Base-by-base conservation (phyloP, 805 yeast species). In the Zygoascus tannicola region DNA sequence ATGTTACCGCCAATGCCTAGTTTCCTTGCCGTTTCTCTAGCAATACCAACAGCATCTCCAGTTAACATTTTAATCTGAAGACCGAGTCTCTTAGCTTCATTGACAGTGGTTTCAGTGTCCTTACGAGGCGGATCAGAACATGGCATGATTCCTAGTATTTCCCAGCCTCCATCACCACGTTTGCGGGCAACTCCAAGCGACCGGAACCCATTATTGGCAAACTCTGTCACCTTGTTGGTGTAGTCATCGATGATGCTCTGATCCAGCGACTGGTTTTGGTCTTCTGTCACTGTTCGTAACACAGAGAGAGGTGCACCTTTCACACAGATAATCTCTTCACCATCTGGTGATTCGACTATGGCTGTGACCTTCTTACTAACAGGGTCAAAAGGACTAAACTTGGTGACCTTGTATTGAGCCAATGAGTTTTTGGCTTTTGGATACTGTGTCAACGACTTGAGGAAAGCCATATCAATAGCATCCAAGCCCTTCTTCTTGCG, bases 121-220 rank as follows among this genome's bases (percentile, higher is more conserved):
- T 87, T 94, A 80, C 96, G 84, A 73, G 96, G 96, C 64, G 96
- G 96, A 73, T 87, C 96, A 88, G 85, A 83, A 74, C 95, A 86
- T 70, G 96, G 96, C 95, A 87, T 86, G 68, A 87, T 88, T 68
- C 96, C 96, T 64, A 87, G 74, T 59, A 87, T 86, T 74, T 87
- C 95, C 95, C 95, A 87, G 32, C 38, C 43, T 62, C 94, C 94
- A 71, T 85, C 95, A 72, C 94, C 95, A 76, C 94, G 81, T 85
- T 85, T 85, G 79, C 96, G 85, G 55, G 96, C 96, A 74, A 87
- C 95, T 81, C 96, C 96, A 67, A 87, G 76, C 63, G 96, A 87
- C 73, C 96, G 78, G 90, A 85, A 87, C 78, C 96, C 96, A 80
- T 95, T 82, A 60, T 94, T 81, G 65, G 96, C 96, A 67, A 87